Evolutionary conservation across 495 filamentous ascomycete genomes (phyloP), one percentile per base, ranked within the genome.

Genomic region (Astrothelium subdiscretum): DNA sequence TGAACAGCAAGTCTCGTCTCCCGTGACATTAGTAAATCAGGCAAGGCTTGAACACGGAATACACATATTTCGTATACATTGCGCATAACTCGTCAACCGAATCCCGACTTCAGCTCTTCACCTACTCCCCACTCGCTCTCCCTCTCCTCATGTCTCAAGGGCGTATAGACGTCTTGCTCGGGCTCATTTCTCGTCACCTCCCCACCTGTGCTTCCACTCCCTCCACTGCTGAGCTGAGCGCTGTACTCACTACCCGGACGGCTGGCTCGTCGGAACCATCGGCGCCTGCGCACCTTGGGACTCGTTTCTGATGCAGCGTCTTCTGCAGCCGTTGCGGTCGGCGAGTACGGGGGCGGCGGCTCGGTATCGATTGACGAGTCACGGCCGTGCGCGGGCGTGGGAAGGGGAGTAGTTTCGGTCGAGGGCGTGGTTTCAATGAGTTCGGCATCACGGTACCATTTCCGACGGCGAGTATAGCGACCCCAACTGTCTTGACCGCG

Each of bases 401-500:
- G 73, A 15, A 72, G 67, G 13, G 73, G 76, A 3, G 71, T 76
- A 59, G 76, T 63, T 60, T 78, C 78, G 4, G 66, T 74, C 57
- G 62, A 73, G 12, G 72, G 74, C 27, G 81, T 74, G 24, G 24
- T 74, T 66, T 99, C 95, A 38, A 96, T 87, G 22, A 99, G 83
- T 73, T 99, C 95, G 29, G 95, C 94, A 68, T 96, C 94, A 31
- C 95, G 86, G 69, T 87, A 91, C 94, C 94, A 99, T 73, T 97
- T 99, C 59, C 94, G 78, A 12, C 94, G 83, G 29, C 94, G 83
- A 0, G 94, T 99, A 75, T 96, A 99, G 32, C 91, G 84, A 29
- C 91, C 90, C 95, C 95, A 99, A 43, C 91, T 88, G 65, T 97
- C 94, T 70, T 86, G 84, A 10, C 88, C 91, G 51, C 92, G 83